A percentile compares a stretch with the other conserved stretches of the same genome.
These are phyloP conservation scores for Porphyrellus cyaneotinctus DNA, from an alignment of 768 basidiomycete genomes.

Conservation along the genomic window DNA sequence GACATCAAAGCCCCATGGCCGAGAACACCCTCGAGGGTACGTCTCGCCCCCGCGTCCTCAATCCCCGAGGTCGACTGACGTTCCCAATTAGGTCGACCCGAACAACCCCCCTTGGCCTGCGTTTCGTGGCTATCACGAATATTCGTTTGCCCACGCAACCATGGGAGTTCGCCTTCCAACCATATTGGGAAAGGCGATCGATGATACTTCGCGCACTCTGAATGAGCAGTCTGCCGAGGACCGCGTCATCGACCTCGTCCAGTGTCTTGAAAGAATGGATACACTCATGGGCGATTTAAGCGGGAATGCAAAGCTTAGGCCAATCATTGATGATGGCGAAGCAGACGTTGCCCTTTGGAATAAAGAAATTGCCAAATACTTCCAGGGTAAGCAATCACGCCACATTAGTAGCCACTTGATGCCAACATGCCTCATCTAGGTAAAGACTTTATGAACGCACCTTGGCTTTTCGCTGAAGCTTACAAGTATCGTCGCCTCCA, in stretches of 20 bases:
- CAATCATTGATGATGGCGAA: slow-evolving; percentile 87
- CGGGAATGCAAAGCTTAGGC: slow-evolving; percentile 76
- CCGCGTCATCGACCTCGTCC: slow-evolving; percentile 74
- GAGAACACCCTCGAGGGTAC: slow-evolving; percentile 65
- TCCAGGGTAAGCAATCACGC: slow-evolving; percentile 57
- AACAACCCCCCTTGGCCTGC: slow-evolving; percentile 84
- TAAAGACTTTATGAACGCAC: slow-evolving; percentile 92
- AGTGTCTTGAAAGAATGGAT: slow-evolving; percentile 88
- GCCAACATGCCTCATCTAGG: slow-evolving; percentile 38
- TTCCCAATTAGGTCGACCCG: slow-evolving; percentile 55
- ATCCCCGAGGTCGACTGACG: not conserved
- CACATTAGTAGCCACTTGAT: not conserved
- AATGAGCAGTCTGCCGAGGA: slow-evolving; percentile 86
- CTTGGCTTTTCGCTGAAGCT: slow-evolving; percentile 95
- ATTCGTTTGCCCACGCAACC: slow-evolving; percentile 85
- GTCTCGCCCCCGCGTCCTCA: slow-evolving; percentile 14
- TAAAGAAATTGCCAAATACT: slow-evolving; percentile 93
- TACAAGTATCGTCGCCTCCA: slow-evolving; percentile 90
- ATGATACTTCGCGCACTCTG: slow-evolving; percentile 83
- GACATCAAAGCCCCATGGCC: slow-evolving; percentile 71
- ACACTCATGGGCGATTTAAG: slow-evolving; percentile 84
- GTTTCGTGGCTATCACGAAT: slow-evolving; percentile 76
- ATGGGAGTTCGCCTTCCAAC: slow-evolving; percentile 96
- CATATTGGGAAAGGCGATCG: slow-evolving; percentile 93
- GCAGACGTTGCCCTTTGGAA: slow-evolving; percentile 95